Percentiles rank a stretch among this genome's conserved stretches.
phyloP scores from a whole-genome alignment of 2,329 filamentous ascomycete genomes.

The Pestalotiopsis sp. region DNA sequence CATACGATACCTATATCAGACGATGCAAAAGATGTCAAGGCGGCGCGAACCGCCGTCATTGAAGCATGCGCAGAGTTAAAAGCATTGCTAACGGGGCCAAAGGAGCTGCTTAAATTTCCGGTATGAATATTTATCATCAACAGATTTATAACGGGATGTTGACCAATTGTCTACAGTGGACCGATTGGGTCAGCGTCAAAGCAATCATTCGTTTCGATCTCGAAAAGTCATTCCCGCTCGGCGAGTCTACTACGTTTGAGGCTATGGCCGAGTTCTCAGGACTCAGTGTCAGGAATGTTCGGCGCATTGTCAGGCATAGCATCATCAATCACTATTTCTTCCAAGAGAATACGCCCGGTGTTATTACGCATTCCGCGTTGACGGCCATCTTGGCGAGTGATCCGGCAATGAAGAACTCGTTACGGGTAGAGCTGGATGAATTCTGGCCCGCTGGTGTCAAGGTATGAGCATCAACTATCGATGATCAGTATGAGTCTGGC shows the following conservation, averaged over 20 bases:
- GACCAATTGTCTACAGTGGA: conserved; percentile 18
- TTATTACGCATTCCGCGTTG: conserved; percentile 30
- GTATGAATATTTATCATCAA: neutral
- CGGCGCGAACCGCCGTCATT: conserved; percentile 16
- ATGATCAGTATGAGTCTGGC: neutral
- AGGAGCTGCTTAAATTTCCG: conserved; percentile 17
- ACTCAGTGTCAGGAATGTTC: neutral
- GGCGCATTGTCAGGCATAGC: conserved; percentile 32
- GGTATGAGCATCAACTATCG: neutral
- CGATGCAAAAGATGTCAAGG: conserved; percentile 12
- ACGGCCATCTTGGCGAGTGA: conserved; percentile 21
- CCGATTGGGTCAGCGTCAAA: conserved; percentile 20
- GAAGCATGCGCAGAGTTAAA: conserved; percentile 22
- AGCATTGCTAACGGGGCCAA: conserved; percentile 21
- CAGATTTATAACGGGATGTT: neutral
- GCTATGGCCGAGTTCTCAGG: conserved; percentile 11
- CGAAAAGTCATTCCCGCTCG: conserved; percentile 21
- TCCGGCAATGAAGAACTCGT: conserved; percentile 19
- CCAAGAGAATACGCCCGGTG: conserved; percentile 28
- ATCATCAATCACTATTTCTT: conserved; percentile 32
- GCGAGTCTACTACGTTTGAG: conserved; percentile 18
- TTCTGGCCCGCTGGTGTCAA: conserved; percentile 24
- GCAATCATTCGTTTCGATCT: conserved; percentile 22
- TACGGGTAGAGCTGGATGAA: conserved; percentile 26
- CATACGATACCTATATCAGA: neutral